A percentile compares a stretch with the other conserved stretches of the same genome.
phyloP scores from a whole-genome alignment of 2,329 filamentous ascomycete species.

The Amauroascus niger region DNA sequence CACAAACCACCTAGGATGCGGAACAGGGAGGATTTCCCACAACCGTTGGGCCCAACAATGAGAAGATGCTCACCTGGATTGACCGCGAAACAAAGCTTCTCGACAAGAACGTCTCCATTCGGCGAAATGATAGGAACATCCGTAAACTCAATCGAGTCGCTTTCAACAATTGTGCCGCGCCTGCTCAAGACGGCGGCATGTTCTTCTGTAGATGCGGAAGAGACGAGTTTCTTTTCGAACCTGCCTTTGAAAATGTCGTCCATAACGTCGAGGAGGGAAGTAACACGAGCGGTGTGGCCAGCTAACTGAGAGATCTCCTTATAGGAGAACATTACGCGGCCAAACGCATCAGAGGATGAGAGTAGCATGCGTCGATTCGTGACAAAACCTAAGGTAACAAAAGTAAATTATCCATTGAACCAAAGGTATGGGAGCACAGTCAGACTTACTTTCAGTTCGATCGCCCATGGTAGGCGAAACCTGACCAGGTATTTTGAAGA shows the following conservation, averaged over 20 bases:
- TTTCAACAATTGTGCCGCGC: conserved; percentile 72
- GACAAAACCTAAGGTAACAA: conserved; percentile 61
- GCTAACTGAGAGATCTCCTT: conserved; percentile 94
- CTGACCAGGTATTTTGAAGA: conserved; percentile 78
- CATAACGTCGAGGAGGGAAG: conserved; percentile 84
- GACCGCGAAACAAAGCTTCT: conserved; percentile 76
- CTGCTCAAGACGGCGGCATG: conserved; percentile 76
- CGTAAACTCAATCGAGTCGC: conserved; percentile 71
- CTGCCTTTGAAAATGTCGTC: conserved; percentile 80
- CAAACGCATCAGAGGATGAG: conserved; percentile 89
- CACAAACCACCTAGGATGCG: conserved; percentile 91
- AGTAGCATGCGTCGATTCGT: conserved; percentile 88
- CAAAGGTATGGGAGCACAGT: not conserved
- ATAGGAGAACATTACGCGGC: conserved; percentile 94
- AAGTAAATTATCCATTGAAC: conserved; percentile 3
- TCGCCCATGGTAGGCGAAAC: conserved; percentile 44
- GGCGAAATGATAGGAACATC: conserved; percentile 93
- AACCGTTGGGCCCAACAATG: conserved; percentile 93
- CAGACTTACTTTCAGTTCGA: conserved; percentile 47
- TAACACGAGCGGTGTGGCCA: conserved; percentile 87
- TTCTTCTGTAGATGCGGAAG: conserved; percentile 68
- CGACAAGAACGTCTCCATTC: conserved; percentile 86
- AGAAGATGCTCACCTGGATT: conserved; percentile 80
- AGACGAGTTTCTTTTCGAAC: conserved; percentile 95
- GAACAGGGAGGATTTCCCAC: conserved; percentile 92